Evolutionary conservation across 148 eudicot species (phyloP), one percentile per base, ranked within the genome.

Genomic region (Rhododendron ferrugineum): DNA sequence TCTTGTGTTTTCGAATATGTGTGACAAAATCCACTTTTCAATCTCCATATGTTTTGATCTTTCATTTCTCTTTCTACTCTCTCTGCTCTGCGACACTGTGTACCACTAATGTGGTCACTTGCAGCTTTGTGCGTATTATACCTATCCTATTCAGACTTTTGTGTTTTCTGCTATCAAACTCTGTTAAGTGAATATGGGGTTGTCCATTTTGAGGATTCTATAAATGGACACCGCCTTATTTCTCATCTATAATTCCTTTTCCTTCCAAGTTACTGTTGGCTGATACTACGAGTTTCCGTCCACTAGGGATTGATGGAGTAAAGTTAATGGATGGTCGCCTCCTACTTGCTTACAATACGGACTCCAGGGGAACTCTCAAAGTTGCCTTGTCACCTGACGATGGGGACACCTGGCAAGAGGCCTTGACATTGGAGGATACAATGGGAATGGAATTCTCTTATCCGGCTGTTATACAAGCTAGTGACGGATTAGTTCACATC

Each of bases 281-380:
- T 83, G 83, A 82, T 80, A 66, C 26, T n/a, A 16, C 40, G 40
- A 66, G 22, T 73, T 85, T 70, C 23, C 6, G 18, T 81, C 86
- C n/a, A n/a, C 77, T 83, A 96, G 99, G 99, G 79, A 95, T 96
- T 40, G 99, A 96, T 88, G 99, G 98, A 28, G 93, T 93, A 22
- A 96, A 95, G 89, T 83, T 96, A 86, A 89, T 30, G 28, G 94
- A 96, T 88, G 98, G 97, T 5, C 91, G 92, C 78, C 92, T 96
- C 23, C 87, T 96, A 86, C 94, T 96, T 85, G 99, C 93, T 84
- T 96, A 96, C 88, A 96, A 96, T 88, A 96, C 98, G 4, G 47
- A 85, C 66, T 93, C 99, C 22, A 90, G 99, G 81, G 97, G 88
- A 52, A 84, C 88, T 77, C 91, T 91, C 79, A 96, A 94, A 91